phyloP scores from a whole-genome alignment of 1,284 basidiomycete species.

The Ganoderma sinense region DNA sequence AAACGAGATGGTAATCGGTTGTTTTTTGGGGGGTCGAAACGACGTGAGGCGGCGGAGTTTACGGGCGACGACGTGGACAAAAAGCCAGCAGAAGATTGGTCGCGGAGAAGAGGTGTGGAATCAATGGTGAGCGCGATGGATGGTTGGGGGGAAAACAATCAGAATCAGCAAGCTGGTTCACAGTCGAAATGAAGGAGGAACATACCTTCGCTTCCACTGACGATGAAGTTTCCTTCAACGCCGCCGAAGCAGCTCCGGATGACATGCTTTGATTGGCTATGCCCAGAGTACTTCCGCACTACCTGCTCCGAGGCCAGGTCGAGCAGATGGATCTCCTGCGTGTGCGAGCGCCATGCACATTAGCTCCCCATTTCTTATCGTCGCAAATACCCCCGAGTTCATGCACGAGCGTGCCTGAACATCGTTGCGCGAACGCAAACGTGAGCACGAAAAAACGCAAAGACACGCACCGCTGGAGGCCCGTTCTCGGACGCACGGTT shows the following conservation, averaged over 20 bases:
- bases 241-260: constrained; percentile 96
- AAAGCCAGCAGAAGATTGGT: neutral
- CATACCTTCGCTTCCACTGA: constrained; percentile 95
- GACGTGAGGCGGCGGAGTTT: neutral
- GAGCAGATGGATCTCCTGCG: constrained; percentile 89
- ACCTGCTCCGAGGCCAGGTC: constrained; percentile 76
- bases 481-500: constrained; percentile 74
- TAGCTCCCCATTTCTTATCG: constrained; percentile 24
- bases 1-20: constrained; percentile 12
- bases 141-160: neutral
- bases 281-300: constrained; percentile 83
- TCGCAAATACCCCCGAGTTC: neutral
- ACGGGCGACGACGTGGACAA: neutral
- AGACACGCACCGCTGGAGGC: constrained; percentile 50
- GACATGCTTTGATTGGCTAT: constrained; percentile 83
- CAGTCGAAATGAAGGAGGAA: constrained; percentile 19
- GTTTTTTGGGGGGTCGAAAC: neutral
- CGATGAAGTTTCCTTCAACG: constrained; percentile 87
- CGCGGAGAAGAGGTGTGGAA: neutral
- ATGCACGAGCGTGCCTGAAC: constrained; percentile 7
- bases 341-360: constrained; percentile 42
- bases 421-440: constrained; percentile 7
- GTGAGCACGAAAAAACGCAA: neutral
- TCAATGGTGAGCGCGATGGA: neutral
- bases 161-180: constrained; percentile 2